phyloP scores from a whole-genome alignment of 768 basidiomycete genomes.

The Gloeophyllum trabeum region DNA sequence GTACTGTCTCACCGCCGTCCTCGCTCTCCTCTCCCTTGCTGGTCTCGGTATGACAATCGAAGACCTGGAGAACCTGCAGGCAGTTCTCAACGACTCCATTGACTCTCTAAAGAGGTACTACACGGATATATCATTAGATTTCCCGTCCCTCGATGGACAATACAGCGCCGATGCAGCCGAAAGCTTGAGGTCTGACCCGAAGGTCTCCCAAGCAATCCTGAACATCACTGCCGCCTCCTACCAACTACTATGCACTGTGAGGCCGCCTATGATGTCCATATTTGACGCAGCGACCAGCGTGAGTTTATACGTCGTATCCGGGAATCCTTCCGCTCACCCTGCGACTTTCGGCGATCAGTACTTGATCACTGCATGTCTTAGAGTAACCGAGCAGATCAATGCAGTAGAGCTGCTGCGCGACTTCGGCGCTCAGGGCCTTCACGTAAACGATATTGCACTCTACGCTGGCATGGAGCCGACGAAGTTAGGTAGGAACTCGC shows the following conservation, averaged over 20 bases:
- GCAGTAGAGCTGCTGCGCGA: conserved; percentile 59
- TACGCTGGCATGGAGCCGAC: neutral
- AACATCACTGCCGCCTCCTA: conserved; percentile 60
- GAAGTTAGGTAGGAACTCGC: neutral
- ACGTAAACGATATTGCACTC: conserved; percentile 28
- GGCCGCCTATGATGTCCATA: conserved; percentile 57
- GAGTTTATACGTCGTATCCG: neutral
- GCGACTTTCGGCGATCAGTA: conserved; percentile 24
- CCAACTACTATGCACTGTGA: conserved; percentile 54
- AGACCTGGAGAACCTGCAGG: neutral
- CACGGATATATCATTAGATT: conserved; percentile 21
- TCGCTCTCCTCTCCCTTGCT: neutral
- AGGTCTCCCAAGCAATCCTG: conserved; percentile 46
- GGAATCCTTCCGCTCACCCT: neutral
- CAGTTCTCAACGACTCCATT: neutral
- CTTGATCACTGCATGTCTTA: conserved; percentile 67
- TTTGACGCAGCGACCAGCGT: neutral
- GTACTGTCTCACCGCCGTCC: too few relatives aligned
- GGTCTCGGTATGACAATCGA: neutral
- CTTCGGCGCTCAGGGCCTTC: conserved; percentile 41
- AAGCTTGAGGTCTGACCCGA: conserved; percentile 45
- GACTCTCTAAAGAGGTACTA: neutral
- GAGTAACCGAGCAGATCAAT: conserved; percentile 62
- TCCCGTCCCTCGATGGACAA: conserved; percentile 44
- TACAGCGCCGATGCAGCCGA: conserved; percentile 35